Percentiles rank a stretch among this genome's conserved stretches.
phyloP scores from a whole-genome alignment of 2,329 filamentous ascomycete species.

The Colletotrichum lini region DNA sequence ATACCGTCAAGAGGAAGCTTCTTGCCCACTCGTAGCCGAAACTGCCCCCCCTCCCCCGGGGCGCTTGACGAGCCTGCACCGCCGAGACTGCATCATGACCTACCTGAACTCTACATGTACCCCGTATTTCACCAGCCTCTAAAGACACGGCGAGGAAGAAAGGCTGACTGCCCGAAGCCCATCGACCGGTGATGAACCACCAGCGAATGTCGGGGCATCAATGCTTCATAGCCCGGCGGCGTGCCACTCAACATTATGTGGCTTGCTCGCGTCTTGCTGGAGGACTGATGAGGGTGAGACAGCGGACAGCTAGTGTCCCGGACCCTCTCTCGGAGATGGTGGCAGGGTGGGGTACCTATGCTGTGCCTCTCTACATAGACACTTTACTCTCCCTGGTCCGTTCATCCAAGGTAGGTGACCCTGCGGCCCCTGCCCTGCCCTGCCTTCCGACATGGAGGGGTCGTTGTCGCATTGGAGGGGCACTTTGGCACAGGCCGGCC shows the following conservation, averaged over 20 bases:
- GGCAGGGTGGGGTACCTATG: conserved; percentile 43
- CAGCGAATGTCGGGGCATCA: background rate
- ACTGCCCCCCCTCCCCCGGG: conserved; percentile 3
- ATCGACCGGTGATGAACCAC: background rate
- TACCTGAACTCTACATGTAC: conserved; percentile 8
- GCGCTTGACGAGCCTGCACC: conserved; percentile 19
- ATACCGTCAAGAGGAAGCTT: conserved; percentile 4
- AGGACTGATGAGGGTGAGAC: conserved; percentile 25
- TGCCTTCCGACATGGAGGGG: conserved; percentile 34
- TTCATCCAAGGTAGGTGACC: conserved; percentile 11
- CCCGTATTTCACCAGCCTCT: background rate
- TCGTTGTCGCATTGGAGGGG: conserved; percentile 36
- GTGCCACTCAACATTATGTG: background rate
- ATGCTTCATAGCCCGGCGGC: background rate
- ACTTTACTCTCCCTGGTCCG: conserved; percentile 24
- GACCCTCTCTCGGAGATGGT: conserved; percentile 38
- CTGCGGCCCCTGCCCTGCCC: background rate
- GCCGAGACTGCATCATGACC: background rate
- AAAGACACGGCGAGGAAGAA: background rate
- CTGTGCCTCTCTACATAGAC: conserved; percentile 14
- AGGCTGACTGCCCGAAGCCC: background rate
- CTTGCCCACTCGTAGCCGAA: conserved; percentile 14
- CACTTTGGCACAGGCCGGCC: conserved; percentile 21
- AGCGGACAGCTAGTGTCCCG: conserved; percentile 27
- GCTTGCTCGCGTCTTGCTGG: conserved; percentile 14